Base-by-base conservation (phyloP, 768 basidiomycete genomes). In the Collybia nuda region DNA sequence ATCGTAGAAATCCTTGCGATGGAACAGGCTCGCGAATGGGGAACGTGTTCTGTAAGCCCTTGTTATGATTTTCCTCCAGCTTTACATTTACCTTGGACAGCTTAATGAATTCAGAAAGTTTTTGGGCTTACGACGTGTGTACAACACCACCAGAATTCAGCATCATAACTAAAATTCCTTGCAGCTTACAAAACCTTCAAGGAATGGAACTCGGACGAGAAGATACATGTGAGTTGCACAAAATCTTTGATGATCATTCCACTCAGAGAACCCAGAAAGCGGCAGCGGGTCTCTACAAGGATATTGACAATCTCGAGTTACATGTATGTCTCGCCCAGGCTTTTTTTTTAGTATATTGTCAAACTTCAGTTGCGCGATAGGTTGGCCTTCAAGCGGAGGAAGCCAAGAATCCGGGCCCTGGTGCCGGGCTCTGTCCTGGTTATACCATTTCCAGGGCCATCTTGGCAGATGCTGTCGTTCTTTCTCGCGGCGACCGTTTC, bases 391-490 rank as follows among this genome's bases (percentile, higher is more conserved):
- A 85, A 68, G 86, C 87, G 5, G 90, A 93, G 63, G 74, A 90
- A 57, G 61, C 86, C 2, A 92, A 91, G 61, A 53, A 58, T 2
- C 78, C 83, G 5, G 73, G 74, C 19, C 77, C 81, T 1, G 91
- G 89, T 6, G 84, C 87, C 5, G 90, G 90, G 9, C 62, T 92
- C 4, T 91, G 89, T 63, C 89, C 89, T 4, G 88, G 89, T 22
- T 91, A 84, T 69, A 92, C 91, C 4, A 86, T 90, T 55, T 89
- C 89, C 6, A 77, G 91, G 39, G 87, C 89, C n/a, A 93, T 94
- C 55, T 73, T 94, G 12, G 76, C 84, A 9, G 89, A 91, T 62
- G 90, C 89, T 1, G 84, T 91, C 29, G 82, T 77, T 54, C 72
- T 93, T 50, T 81, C 79, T 24, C 81, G 90, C 26, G 90, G 91